These are phyloP conservation scores for Poa annua DNA, from an alignment of 176 grass and related monocot genomes.

Conservation along the genomic window DNA sequence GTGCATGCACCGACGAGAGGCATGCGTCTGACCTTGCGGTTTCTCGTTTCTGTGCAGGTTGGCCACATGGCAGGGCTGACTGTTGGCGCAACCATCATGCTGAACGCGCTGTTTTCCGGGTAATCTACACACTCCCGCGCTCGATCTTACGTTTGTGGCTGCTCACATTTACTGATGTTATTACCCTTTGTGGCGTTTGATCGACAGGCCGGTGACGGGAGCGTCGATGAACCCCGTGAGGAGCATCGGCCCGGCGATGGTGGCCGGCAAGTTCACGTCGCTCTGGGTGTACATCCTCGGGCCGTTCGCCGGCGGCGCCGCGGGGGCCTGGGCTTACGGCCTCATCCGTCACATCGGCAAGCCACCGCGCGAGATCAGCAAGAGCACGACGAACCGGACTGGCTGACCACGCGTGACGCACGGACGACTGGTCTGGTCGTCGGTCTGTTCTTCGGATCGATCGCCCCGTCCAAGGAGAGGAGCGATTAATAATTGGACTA, in stretches of 20 bases:
- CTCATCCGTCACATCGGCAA: constrained; percentile 68
- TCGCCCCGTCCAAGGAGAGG: not conserved
- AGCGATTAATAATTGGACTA: constrained; percentile 15
- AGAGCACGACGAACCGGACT: constrained; percentile 30
- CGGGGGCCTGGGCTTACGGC: constrained; percentile 72
- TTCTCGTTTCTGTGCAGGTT: constrained; percentile 38
- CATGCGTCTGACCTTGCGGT: not conserved
- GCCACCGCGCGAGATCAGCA: constrained; percentile 61
- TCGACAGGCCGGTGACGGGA: constrained; percentile 69
- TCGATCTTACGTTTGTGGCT: not conserved
- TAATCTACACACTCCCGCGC: not conserved
- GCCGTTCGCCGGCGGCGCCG: constrained; percentile 61
- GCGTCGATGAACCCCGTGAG: constrained; percentile 88
- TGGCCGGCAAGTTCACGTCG: constrained; percentile 48
- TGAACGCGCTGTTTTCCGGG: constrained; percentile 74
- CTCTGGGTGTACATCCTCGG: constrained; percentile 94
- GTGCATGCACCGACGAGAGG: not conserved
- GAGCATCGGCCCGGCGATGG: constrained; percentile 67
- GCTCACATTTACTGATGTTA: no score
- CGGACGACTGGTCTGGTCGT: not conserved
- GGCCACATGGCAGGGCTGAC: constrained; percentile 58
- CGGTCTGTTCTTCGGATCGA: not conserved
- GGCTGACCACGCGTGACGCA: not conserved
- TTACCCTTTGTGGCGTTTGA: not conserved
- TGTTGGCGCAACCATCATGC: constrained; percentile 58